phyloP scores from a whole-genome alignment of 208 protist genomes.

The Herpetomonas samuelpessoai region DNA sequence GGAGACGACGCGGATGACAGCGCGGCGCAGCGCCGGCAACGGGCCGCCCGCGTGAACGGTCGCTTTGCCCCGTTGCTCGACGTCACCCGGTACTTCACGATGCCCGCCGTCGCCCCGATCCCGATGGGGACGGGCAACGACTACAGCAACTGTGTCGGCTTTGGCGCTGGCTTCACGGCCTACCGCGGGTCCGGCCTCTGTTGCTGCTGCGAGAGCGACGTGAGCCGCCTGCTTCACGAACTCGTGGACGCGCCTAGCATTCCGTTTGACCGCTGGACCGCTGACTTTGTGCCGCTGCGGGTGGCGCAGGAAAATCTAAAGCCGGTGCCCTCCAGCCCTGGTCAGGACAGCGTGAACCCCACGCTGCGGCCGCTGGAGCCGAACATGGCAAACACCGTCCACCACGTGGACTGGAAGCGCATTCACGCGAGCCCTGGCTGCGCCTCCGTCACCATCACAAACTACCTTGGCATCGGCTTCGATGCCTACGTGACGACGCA shows the following conservation, averaged over 20 bases:
- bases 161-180: constrained; percentile 50
- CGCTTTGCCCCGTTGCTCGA: background rate
- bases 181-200: constrained; percentile 1
- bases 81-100: constrained; percentile 23
- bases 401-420: constrained; percentile 47
- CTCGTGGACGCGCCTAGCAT: constrained; percentile 40
- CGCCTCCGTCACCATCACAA: constrained; percentile 47
- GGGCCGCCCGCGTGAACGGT: background rate
- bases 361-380: background rate
- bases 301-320: constrained; percentile 27
- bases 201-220: constrained; percentile 27
- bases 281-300: constrained; percentile 50
- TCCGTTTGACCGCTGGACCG: constrained; percentile 79
- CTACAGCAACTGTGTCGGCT: constrained; percentile 75
- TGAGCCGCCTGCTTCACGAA: constrained; percentile 36
- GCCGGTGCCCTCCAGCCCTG: constrained; percentile 1
- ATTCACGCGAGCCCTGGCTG: constrained; percentile 22
- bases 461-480: constrained; percentile 83
- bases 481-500: constrained; percentile 69
- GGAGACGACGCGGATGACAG: background rate
- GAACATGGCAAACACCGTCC: constrained; percentile 27
- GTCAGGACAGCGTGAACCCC: background rate
- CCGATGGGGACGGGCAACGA: constrained; percentile 87
- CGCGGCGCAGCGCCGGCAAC: background rate
- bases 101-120: constrained; percentile 73